phyloP scores from a whole-genome alignment of 768 basidiomycete species.

The Phanerochaete carnosa region DNA sequence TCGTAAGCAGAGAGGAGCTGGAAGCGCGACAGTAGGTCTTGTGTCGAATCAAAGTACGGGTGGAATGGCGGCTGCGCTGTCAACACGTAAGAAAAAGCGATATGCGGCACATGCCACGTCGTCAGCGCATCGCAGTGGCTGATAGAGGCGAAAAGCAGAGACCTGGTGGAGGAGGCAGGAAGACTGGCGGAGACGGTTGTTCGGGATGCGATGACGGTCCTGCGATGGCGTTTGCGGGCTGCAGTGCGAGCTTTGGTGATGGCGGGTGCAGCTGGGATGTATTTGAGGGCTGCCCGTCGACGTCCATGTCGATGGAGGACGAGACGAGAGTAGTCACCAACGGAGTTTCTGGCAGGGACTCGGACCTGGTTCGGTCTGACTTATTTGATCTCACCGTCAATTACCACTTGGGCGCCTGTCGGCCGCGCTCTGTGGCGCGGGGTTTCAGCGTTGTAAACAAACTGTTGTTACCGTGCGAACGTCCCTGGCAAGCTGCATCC shows the following conservation, averaged over 20 bases:
- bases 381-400: not conserved
- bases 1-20: slow-evolving; percentile 72
- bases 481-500: not conserved
- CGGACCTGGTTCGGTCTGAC: slow-evolving; percentile 4
- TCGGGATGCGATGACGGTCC: slow-evolving; percentile 50
- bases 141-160: not conserved
- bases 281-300: slow-evolving; percentile 20
- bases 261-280: slow-evolving; percentile 1
- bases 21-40: slow-evolving; percentile 76
- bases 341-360: slow-evolving; percentile 8
- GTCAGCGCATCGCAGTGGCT: not conserved
- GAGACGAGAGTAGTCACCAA: slow-evolving; percentile 12
- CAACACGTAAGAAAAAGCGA: slow-evolving; percentile 27
- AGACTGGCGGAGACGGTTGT: slow-evolving; percentile 34
- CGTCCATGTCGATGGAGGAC: slow-evolving; percentile 23
- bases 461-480: slow-evolving; percentile 7
- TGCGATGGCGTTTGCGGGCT: slow-evolving; percentile 49
- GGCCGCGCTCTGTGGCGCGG: slow-evolving; percentile 2
- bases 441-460: slow-evolving; percentile 3
- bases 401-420: slow-evolving; percentile 2
- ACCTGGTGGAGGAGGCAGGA: slow-evolving; percentile 32
- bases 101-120: slow-evolving; percentile 12
- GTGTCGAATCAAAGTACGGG: slow-evolving; percentile 63
- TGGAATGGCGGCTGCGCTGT: slow-evolving; percentile 36
- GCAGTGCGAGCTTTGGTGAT: slow-evolving; percentile 12